Base-by-base conservation (phyloP, 352 stramenopile species). In the Phytophthora fragariaefolia region DNA sequence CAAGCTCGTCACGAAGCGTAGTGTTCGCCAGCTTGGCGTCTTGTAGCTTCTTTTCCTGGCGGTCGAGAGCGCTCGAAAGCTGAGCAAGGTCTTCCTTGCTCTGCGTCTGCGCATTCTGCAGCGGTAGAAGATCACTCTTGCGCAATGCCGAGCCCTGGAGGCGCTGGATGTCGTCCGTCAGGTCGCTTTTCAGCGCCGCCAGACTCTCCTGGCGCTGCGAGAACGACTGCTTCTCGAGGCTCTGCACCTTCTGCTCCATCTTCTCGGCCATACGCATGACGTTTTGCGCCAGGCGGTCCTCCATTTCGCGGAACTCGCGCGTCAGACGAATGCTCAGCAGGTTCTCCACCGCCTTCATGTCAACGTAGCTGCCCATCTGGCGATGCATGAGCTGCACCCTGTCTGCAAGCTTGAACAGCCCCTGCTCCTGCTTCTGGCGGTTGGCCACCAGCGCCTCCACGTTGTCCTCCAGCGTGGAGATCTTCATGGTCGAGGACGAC, bases 241-340 rank as follows among this genome's bases (percentile, higher is more conserved):
- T 63, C 24, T 88, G 76, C 3, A 82, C 50, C 70, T 91, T 95
- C 36, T 71, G 72, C 51, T 95, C 87, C 34, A 92, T 71, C 63
- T 92, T 92, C 30, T 93, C 82, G 17, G 71, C 79, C 63, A 83
- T 75, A 57, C 85, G 82, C 10, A 76, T 65, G 7, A 92, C 57
- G 36, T 74, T 91, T 52, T 90, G 76, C 1, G 63, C 73, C 26
- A 90, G 56, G 1, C 87, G 83, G 9, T 81, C 80, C 45, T 95
- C 87, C 27, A 92, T 77, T n/a, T 90, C 83, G 43, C 86, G 78
- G 49, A 93, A 79, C 42, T 91, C 84, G 38, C 85, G 86, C 6
- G 83, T 76, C 1, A 95, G 69, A 6, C 79, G 78, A 38, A 91
- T 83, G 40, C 84, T 82, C 13, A 95, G 23, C 23, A 86, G 55